Evolutionary conservation across 176 grass and related monocot species (phyloP).

Genomic region (Coix lacrymajobi): DNA sequence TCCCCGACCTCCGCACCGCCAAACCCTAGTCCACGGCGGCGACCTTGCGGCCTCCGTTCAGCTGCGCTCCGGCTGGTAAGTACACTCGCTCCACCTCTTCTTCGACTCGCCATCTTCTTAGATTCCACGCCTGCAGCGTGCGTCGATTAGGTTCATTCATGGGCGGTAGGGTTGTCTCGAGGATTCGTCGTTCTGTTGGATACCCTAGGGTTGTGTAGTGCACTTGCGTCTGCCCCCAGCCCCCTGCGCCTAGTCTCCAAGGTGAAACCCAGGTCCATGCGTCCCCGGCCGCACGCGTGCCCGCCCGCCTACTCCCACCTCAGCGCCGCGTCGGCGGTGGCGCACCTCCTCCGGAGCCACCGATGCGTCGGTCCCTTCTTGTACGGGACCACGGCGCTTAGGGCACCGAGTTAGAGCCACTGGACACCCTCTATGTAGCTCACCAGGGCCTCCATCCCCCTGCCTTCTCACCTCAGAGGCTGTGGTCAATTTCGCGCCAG

Average conservation of each 20-base stretch:
- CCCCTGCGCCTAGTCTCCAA: not conserved
- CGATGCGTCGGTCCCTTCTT: not conserved
- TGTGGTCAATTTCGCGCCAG: not conserved
- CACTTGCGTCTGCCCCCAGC: not conserved
- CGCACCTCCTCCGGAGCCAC: not conserved
- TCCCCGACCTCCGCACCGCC: not conserved
- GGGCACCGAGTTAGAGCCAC: not conserved
- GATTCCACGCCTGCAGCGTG: not conserved
- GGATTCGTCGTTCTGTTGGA: not conserved
- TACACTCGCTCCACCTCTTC: not conserved
- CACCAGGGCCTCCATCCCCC: not conserved
- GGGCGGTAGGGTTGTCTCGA: not conserved
- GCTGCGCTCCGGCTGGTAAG: constrained; percentile 10
- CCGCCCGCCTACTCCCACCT: not conserved
- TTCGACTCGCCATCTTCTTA: not conserved
- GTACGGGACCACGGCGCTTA: not conserved
- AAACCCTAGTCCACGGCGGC: constrained; percentile 6
- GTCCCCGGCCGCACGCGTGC: no score
- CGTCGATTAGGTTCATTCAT: not conserved
- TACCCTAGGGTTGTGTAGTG: not conserved
- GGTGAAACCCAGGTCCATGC: not conserved
- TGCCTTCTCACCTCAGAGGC: not conserved
- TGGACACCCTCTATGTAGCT: not conserved
- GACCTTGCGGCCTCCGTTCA: not conserved
- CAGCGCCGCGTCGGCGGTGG: not conserved